These are phyloP conservation scores for Aspergillus arachidicola DNA, from an alignment of 2,329 filamentous ascomycete genomes.

Conservation along the genomic window DNA sequence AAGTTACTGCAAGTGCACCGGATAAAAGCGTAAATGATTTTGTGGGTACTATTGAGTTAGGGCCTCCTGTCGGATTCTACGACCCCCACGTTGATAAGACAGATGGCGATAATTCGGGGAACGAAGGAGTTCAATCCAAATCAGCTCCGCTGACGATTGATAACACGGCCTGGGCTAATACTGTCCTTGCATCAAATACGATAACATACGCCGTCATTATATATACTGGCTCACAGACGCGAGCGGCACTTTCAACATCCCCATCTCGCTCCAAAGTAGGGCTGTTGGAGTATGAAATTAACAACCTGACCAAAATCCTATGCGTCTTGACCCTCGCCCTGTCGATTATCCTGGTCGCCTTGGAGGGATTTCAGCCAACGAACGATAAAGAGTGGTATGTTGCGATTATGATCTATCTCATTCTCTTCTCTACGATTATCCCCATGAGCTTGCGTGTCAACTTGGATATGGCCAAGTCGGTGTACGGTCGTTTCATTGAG, in stretches of 20 bases:
- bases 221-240: conserved; percentile 92
- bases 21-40: conserved; percentile 96
- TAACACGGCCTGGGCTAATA: conserved; percentile 98
- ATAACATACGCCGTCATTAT: conserved; percentile 86
- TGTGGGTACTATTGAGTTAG: conserved; percentile 79
- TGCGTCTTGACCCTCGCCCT: conserved; percentile 84
- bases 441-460: conserved; percentile 96
- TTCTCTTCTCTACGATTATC: conserved; percentile 98
- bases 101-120: conserved; percentile 22
- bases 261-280: conserved; percentile 92
- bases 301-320: conserved; percentile 93
- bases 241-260: conserved; percentile 89
- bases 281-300: conserved; percentile 92
- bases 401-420: conserved; percentile 96
- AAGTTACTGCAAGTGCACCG: conserved; percentile 82
- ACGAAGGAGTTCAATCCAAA: conserved; percentile 39
- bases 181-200: conserved; percentile 90
- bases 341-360: conserved; percentile 82
- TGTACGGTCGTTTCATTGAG: conserved; percentile 95
- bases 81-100: conserved; percentile 47
- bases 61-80: conserved; percentile 55
- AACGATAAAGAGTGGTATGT: conserved; percentile 76
- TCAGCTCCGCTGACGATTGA: conserved; percentile 84
- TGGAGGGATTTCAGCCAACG: conserved; percentile 72
- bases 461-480: conserved; percentile 93